phyloP scores from a whole-genome alignment of 306 rosid species.

The Cucurbita argyrosperma region DNA sequence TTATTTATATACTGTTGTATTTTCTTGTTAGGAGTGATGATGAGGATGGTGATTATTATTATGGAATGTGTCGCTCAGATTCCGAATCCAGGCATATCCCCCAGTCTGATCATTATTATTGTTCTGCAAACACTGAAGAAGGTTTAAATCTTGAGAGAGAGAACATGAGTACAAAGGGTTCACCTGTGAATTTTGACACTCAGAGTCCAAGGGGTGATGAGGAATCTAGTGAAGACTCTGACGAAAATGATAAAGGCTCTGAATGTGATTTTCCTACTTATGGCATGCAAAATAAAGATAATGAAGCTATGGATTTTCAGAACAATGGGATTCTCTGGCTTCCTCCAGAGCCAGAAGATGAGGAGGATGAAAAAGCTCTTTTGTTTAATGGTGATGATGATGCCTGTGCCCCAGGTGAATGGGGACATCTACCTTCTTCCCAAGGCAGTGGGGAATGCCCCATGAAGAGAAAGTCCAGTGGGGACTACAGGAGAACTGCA shows the following conservation, averaged over 20 bases:
- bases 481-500: conserved; percentile 59
- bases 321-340: conserved; percentile 93
- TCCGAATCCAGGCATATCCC: conserved; percentile 37
- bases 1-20: conserved; percentile 12
- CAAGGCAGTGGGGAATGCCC: conserved; percentile 67
- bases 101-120: conserved; percentile 38
- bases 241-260: conserved; percentile 45
- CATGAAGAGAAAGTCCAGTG: conserved; percentile 47
- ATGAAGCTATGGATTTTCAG: conserved; percentile 85
- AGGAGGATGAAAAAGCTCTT: conserved; percentile 59
- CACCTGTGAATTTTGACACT: conserved; percentile 35
- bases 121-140: conserved; percentile 43
- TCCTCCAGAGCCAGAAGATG: conserved; percentile 96
- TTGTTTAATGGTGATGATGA: conserved; percentile 63
- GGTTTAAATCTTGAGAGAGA: conserved; percentile 36
- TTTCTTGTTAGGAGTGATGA: conserved; percentile 53
- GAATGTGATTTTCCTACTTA: conserved; percentile 48
- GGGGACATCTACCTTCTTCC: conserved; percentile 55
- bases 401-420: conserved; percentile 46
- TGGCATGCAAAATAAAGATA: conserved; percentile 32
- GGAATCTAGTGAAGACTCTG: conserved; percentile 17
- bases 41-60: conserved; percentile 44
- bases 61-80: conserved; percentile 35
- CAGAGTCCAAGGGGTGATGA: conserved; percentile 1
- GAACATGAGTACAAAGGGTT: conserved; percentile 20